Percentiles rank a stretch among this genome's conserved stretches.
Evolutionary conservation across 129 eudicot species (phyloP).

Genomic region (Arctium lappa): DNA sequence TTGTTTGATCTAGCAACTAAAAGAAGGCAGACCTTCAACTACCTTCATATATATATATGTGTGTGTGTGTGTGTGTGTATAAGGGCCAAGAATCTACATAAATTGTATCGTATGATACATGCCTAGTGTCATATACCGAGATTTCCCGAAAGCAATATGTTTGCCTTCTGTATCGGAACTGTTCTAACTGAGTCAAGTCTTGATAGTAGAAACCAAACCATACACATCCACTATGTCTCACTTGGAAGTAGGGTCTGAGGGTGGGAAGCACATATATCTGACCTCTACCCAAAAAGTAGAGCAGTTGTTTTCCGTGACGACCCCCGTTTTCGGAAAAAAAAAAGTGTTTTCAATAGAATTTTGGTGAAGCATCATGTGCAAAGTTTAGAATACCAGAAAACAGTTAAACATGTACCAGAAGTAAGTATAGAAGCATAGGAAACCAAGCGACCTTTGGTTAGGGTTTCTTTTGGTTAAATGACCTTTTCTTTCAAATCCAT

Average conservation of each 20-base stretch:
- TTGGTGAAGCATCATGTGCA: not conserved
- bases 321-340: not conserved
- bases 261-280: no score
- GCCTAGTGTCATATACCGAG: no score
- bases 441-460: not conserved
- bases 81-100: not conserved
- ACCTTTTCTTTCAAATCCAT: not conserved
- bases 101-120: no score
- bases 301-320: not conserved
- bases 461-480: not conserved
- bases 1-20: no score
- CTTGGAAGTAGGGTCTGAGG: not conserved
- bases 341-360: not conserved
- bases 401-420: not conserved
- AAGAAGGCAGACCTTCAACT: no score
- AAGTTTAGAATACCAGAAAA: not conserved
- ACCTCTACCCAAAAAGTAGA: not conserved
- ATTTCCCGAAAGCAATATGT: no score
- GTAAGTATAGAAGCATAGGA: not conserved
- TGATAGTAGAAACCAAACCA: not conserved
- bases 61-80: not conserved
- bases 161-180: not conserved
- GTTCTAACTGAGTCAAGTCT: not conserved
- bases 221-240: not conserved
- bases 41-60: no score